A percentile compares a stretch with the other conserved stretches of the same genome.
These are phyloP conservation scores for Neodidymelliopsis sp. DNA, from an alignment of 2,329 filamentous ascomycete species.

Conservation along the genomic window DNA sequence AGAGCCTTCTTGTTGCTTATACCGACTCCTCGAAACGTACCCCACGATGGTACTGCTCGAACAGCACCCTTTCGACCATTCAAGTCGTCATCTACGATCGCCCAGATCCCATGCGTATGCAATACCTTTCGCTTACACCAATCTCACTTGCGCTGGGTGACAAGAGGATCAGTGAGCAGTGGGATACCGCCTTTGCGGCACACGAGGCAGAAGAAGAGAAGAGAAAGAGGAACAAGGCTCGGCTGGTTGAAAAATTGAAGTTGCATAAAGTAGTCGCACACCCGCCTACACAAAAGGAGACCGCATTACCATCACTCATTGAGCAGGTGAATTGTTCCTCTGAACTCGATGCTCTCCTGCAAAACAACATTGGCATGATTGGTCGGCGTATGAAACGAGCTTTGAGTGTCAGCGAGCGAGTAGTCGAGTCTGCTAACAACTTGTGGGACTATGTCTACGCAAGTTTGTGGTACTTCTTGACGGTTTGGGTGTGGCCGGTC, in stretches of 20 bases:
- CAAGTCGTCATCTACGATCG: slow-evolving; percentile 91
- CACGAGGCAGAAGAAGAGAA: slow-evolving; percentile 75
- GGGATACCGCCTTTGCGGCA: slow-evolving; percentile 54
- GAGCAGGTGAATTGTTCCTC: slow-evolving; percentile 96
- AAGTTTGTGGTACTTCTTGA: slow-evolving; percentile 74
- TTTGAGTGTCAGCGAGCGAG: slow-evolving; percentile 90
- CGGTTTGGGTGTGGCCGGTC: slow-evolving; percentile 79
- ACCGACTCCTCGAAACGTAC: slow-evolving; percentile 59
- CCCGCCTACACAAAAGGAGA: slow-evolving; percentile 80
- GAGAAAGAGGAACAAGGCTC: slow-evolving; percentile 67
- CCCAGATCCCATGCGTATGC: slow-evolving; percentile 86
- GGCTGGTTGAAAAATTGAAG: slow-evolving; percentile 84
- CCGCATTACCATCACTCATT: slow-evolving; percentile 79
- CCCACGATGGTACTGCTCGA: slow-evolving; percentile 76
- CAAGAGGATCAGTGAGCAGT: slow-evolving; percentile 60
- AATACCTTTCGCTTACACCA: slow-evolving; percentile 90
- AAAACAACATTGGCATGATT: slow-evolving; percentile 88
- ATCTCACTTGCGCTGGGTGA: slow-evolving; percentile 82
- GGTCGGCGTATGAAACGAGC: slow-evolving; percentile 81
- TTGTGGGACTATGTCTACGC: slow-evolving; percentile 77
- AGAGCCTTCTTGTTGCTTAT: slow-evolving; percentile 72
- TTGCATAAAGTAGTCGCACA: slow-evolving; percentile 85
- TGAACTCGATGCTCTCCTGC: slow-evolving; percentile 84
- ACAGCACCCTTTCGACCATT: slow-evolving; percentile 71
- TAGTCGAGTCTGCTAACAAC: slow-evolving; percentile 91